Base-by-base conservation (phyloP, 2,329 filamentous ascomycete species). In the Aspergillus spinulosporus region DNA sequence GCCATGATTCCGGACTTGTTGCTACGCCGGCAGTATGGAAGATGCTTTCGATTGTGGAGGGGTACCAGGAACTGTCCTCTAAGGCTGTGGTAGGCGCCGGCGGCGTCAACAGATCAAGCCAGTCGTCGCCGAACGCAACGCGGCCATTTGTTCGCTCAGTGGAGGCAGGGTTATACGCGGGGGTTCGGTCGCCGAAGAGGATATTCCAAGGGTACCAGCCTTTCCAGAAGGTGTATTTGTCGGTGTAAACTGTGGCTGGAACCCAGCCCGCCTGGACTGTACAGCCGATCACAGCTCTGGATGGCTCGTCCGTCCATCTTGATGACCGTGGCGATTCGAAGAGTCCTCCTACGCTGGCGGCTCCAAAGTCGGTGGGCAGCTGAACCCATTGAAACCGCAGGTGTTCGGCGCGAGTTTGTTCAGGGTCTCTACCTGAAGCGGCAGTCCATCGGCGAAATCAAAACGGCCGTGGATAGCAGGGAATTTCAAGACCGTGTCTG, bases 191-290 rank as follows among this genome's bases (percentile, higher is more conserved):
- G 21, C 37, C 53, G 52, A 49, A 55, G 47, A 50, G 15, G 31
- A 58, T 46, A 61, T 65, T 62, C 46, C 59, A 52, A 3, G 28
- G 29, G 26, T 51, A 52, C 28, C 36, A 57, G 15, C 45, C 49
- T 2, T 47, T 58, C 44, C 39, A 49, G 37, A 51, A 47, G 6
- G 40, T 56, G 21, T 56, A 48, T 8, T 52, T 54, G 36, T 54
- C 52, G 7, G 54, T 56, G 12, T 21, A 51, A 5, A 46, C 28
- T 3, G 47, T 51, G 4, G 12, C 50, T n/a, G 39, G 50, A n/a
- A 54, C 50, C 50, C 56, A 58, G 36, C 50, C 50, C 6, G 56
- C 56, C 3, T 58, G 46, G 4, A 58, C 32, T 3, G 56, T 54
- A 43, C 50, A 58, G 5, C 50, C 56, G 5, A 58, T 11, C 5